Percentiles rank a stretch among this genome's conserved stretches.
phyloP scores from a whole-genome alignment of 345 rosid species.

The Firmiana major region DNA sequence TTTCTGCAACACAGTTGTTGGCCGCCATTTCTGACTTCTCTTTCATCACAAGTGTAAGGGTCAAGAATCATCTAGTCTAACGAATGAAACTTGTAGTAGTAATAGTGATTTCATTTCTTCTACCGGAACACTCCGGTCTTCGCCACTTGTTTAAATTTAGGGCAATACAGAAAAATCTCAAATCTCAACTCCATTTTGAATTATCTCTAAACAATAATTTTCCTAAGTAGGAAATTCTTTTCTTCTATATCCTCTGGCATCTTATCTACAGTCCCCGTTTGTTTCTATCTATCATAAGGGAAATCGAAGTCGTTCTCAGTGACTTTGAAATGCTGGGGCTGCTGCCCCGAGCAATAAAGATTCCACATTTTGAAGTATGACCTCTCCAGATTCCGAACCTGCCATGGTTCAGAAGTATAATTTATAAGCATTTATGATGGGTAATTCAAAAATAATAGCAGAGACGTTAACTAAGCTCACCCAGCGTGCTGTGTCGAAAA shows the following conservation, averaged over 20 bases:
- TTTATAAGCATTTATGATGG: not conserved
- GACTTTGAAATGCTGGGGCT: constrained; percentile 80
- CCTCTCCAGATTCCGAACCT: constrained; percentile 91
- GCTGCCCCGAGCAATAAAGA: constrained; percentile 66
- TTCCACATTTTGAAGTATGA: constrained; percentile 96
- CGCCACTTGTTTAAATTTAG: not conserved
- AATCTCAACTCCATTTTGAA: not conserved
- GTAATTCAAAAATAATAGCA: not conserved
- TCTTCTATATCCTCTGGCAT: constrained; percentile 25
- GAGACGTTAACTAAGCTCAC: constrained; percentile 34
- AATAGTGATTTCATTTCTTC: not conserved
- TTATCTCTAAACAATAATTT: not conserved
- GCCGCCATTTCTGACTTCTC: no score
- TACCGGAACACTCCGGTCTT: not conserved
- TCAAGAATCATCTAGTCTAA: not conserved
- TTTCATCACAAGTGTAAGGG: not conserved
- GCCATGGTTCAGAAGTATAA: constrained; percentile 13
- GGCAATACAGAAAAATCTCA: not conserved
- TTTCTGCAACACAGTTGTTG: no score
- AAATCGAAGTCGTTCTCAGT: constrained; percentile 70
- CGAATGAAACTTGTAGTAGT: not conserved
- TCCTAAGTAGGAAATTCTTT: not conserved
- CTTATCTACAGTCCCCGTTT: constrained; percentile 36
- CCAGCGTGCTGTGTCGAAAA: constrained; percentile 94
- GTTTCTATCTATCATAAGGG: constrained; percentile 54